Evolutionary conservation across 2,329 filamentous ascomycete species (phyloP).

Genomic region (Purpureocillium takamizusanense): DNA sequence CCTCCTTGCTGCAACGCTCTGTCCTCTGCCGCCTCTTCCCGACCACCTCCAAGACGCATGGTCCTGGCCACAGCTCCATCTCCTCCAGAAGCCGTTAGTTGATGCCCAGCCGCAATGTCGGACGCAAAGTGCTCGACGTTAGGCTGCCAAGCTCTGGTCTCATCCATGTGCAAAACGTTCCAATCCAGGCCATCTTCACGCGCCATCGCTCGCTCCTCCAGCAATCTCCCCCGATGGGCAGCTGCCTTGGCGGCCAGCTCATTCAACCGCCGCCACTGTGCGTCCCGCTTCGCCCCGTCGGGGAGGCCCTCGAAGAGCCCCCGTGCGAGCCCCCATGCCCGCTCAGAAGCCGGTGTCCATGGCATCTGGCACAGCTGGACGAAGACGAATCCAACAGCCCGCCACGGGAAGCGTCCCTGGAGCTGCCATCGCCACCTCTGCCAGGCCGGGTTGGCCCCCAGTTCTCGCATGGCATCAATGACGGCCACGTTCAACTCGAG

Average conservation of each 20-base stretch:
- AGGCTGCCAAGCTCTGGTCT: too few species aligned
- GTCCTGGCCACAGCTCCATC: too few species aligned
- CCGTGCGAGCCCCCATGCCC: slow-evolving; percentile 10
- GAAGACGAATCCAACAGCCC: slow-evolving; percentile 14
- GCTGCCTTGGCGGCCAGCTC: slow-evolving; percentile 1
- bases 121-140: too few species aligned
- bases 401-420: slow-evolving; percentile 17
- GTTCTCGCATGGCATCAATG: slow-evolving; percentile 12
- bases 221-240: not conserved
- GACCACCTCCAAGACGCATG: too few species aligned
- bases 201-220: not conserved
- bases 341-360: slow-evolving; percentile 14
- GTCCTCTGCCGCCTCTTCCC: too few species aligned
- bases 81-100: too few species aligned
- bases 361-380: slow-evolving; percentile 9
- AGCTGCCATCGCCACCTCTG: slow-evolving; percentile 19
- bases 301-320: slow-evolving; percentile 4
- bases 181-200: too few species aligned
- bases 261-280: slow-evolving; percentile 11
- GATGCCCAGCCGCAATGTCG: too few species aligned
- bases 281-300: slow-evolving; percentile 4
- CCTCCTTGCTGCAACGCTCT: too few species aligned
- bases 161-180: too few species aligned
- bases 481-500: slow-evolving; percentile 7
- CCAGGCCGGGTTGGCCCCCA: slow-evolving; percentile 13